Base-by-base conservation (phyloP, 768 basidiomycete genomes). In the Leccinum subgranulosum region DNA sequence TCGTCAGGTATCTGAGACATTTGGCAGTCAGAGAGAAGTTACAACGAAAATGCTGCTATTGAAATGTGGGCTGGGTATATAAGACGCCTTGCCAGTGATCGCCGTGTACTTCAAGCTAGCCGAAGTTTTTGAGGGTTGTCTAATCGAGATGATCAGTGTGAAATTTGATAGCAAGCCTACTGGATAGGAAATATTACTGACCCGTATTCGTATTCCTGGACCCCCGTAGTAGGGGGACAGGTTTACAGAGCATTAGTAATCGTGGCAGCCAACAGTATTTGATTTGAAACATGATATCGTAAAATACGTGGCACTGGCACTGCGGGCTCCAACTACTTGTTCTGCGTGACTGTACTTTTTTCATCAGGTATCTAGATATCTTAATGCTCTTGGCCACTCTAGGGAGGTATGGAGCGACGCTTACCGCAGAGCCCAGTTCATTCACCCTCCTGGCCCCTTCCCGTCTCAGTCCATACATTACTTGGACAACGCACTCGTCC, bases 1-100 rank as follows among this genome's bases (percentile, higher is more conserved):
- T 88, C 86, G 71, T 85, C 83, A 48, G 65, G 46, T 52, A 45
- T 60, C 31, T 53, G 54, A 43, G 56, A 8, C 63, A 67, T 49
- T 23, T 60, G 19, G 29, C 28, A 12, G 28, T 36, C 23, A 17
- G 11, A 9, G 47, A 17, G 6, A 15, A 28, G 34, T n/a, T 8
- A 12, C n/a, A 14, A 53, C 12, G 15, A n/a, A 2, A 48, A 4
- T 6, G 9, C n/a, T 53, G 31, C 46, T 25, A 9, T n/a, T n/a
- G n/a, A 51, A 12, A n/a, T 4, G 11, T 53, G 36, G 53, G 51
- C 10, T 5, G 4, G 11, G 4, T 29, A 6, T 19, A 19, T 25
- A 3, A 25, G 25, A 33, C 17, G 36, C 17, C 17, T 36, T 15
- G 15, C 23, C 23, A 23, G 3, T 23, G 23, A 34, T 15, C 34